Conservation (phyloP, 495 filamentous ascomycete species). For the Friedmanniomyces endolithicus region DNA sequence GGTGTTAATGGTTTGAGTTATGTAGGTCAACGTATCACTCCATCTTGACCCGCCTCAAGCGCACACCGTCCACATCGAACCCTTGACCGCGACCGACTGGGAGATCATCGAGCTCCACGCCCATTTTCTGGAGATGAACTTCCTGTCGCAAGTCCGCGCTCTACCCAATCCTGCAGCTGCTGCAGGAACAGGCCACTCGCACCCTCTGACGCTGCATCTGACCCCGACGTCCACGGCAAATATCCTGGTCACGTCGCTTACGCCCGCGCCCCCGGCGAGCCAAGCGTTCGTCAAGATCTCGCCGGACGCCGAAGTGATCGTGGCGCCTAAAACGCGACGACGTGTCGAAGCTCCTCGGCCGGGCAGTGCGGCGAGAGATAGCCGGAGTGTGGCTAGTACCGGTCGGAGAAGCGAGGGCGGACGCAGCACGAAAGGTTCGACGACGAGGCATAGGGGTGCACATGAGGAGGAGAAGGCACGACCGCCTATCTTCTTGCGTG, state of each 20-base stretch:
- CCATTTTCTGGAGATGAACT: constrained; percentile 84
- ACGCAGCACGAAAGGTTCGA: constrained; percentile 58
- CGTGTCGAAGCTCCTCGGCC: constrained; percentile 24
- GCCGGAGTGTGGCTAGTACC: constrained; percentile 56
- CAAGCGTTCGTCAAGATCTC: constrained; percentile 82
- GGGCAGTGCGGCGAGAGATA: constrained; percentile 46
- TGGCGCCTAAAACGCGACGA: constrained; percentile 76
- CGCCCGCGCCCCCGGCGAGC: constrained; percentile 53
- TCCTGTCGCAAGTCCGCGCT: constrained; percentile 84
- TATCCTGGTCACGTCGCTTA: constrained; percentile 68
- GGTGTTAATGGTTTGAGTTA: no score
- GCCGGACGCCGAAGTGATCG: constrained; percentile 88
- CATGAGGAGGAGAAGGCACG: constrained; percentile 23
- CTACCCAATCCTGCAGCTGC: constrained; percentile 67
- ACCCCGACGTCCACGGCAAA: constrained; percentile 93
- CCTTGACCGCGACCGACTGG: constrained; percentile 89
- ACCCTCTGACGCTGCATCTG: constrained; percentile 83
- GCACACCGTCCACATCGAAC: constrained; percentile 90
- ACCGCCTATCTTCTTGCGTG: constrained; percentile 45
- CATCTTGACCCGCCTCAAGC: constrained; percentile 83
- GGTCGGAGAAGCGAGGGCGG: constrained; percentile 59
- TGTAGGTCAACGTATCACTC: constrained; percentile 50
- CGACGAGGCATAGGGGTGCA: constrained; percentile 43
- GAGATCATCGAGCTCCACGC: constrained; percentile 97
- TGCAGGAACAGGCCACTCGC: constrained; percentile 32